phyloP scores from a whole-genome alignment of 768 basidiomycete species.

The Grammothele lineata region DNA sequence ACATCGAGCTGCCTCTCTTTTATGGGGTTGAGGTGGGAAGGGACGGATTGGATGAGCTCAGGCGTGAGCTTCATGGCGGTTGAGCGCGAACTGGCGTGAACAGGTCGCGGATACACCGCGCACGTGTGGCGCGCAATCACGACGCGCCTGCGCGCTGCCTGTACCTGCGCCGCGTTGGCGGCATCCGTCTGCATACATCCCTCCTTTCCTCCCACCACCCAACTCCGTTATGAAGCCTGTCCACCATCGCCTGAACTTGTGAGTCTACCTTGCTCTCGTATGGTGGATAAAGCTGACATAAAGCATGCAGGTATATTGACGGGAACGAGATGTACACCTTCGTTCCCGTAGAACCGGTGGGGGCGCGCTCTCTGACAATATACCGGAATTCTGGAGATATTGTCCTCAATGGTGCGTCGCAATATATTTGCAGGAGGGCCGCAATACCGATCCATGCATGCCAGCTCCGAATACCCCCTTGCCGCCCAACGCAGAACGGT shows the following conservation, averaged over 20 bases:
- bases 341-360: slow-evolving; percentile 58
- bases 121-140: slow-evolving; percentile 17
- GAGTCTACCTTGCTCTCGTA: slow-evolving; percentile 14
- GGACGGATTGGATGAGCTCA: slow-evolving; percentile 81
- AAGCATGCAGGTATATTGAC: slow-evolving; percentile 53
- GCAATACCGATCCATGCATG: slow-evolving; percentile 1
- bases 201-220: slow-evolving; percentile 15
- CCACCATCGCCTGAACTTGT: slow-evolving; percentile 75
- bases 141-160: slow-evolving; percentile 11
- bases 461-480: slow-evolving; percentile 51
- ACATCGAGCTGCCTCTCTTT: slow-evolving; percentile 92
- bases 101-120: slow-evolving; percentile 1
- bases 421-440: neutral
- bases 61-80: slow-evolving; percentile 84
- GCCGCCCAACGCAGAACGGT: slow-evolving; percentile 53
- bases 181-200: slow-evolving; percentile 1
- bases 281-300: slow-evolving; percentile 3
- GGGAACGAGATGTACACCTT: slow-evolving; percentile 76
- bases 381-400: slow-evolving; percentile 74
- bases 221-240: slow-evolving; percentile 53
- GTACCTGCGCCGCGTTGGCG: slow-evolving; percentile 14
- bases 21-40: slow-evolving; percentile 73
- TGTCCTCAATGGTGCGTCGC: slow-evolving; percentile 55
- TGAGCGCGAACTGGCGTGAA: slow-evolving; percentile 9
- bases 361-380: slow-evolving; percentile 65